phyloP scores from a whole-genome alignment of 306 rosid genomes.

The peach (Prunus persica) region DNA sequence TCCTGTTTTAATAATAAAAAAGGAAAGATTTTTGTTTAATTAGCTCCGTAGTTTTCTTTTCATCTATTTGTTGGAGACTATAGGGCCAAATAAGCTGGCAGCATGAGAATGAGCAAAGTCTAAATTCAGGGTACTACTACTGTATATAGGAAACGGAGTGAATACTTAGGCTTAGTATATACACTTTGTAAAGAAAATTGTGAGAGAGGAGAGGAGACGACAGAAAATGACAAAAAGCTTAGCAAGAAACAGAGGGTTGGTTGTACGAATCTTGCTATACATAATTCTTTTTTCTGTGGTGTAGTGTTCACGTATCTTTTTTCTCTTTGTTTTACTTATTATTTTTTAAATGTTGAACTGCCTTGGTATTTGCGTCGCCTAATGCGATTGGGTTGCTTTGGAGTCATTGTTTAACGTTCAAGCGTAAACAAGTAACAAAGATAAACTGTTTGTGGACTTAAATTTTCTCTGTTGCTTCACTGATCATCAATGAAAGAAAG shows the following conservation, averaged over 20 bases:
- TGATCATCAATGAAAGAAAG: too few species aligned
- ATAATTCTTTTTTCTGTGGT: conserved; percentile 9
- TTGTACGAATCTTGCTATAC: conserved; percentile 25
- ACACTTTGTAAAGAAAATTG: conserved; percentile 52
- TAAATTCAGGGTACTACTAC: conserved; percentile 40
- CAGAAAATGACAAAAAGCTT: conserved; percentile 7
- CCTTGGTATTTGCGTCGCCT: too few species aligned
- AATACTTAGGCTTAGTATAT: conserved; percentile 52
- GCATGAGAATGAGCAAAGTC: conserved; percentile 45
- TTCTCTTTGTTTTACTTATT: not conserved
- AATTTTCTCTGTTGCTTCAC: too few species aligned
- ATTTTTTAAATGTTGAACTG: too few species aligned
- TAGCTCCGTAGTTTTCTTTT: conserved; percentile 34
- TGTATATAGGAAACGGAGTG: conserved; percentile 77
- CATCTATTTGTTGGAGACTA: conserved; percentile 48
- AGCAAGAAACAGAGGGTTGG: conserved; percentile 30
- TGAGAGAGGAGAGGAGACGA: conserved; percentile 32
- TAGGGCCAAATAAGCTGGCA: conserved; percentile 48
- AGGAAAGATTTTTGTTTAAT: conserved; percentile 29
- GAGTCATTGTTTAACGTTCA: too few species aligned
- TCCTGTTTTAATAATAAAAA: conserved; percentile 10
- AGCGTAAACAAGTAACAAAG: too few species aligned
- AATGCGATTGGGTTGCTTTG: too few species aligned
- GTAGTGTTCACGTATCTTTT: not conserved
- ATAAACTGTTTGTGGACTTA: too few species aligned